Base-by-base conservation (phyloP, 2,329 filamentous ascomycete species). In the Talaromyces piceae region DNA sequence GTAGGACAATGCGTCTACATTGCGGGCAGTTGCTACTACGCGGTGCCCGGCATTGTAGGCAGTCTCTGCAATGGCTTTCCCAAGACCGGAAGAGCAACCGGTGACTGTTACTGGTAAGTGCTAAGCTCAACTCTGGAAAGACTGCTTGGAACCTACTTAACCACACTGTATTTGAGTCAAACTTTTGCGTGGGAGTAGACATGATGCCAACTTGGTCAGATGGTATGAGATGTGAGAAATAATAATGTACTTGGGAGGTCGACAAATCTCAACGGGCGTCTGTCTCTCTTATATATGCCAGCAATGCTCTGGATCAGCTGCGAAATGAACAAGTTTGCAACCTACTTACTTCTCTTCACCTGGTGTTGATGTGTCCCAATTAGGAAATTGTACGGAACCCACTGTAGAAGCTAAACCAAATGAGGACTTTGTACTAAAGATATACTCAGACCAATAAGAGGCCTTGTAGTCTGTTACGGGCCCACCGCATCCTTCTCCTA, bases 1-100 rank as follows among this genome's bases (percentile, higher is more conserved):
- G 56, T 67, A 67, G 2, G 68, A 64, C 3, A 79, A 70, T n/a
- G 61, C 55, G 1, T 64, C 53, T 0, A 62, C 58, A 23, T 75
- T 71, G n/a, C 77, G 72, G 25, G 76, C 76, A 2, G 75, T 78
- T 2, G 74, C 75, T 23, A 78, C 66, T 2, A 78, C 58, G 43
- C 71, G 69, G 25, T 74, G 65, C 23, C 54, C 58, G 1, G 68
- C 62, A 33, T 73, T 67, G 50, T 56, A 63, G 9, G 70, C 64
- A 37, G 77, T 58, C 18, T 57, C 59, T 11, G 70, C 70, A 18
- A 78, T 59, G 1, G 63, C 64, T 27, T 62, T 62, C 39, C 76
- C 75, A 6, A 78, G 74, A 11, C 76, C 76, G 0, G 67, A 71
- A 0, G 76, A 78, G 57, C 73, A 77, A 13, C 76, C 75, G 30